phyloP scores from a whole-genome alignment of 768 basidiomycete genomes.

The Kwoniella sp. region DNA sequence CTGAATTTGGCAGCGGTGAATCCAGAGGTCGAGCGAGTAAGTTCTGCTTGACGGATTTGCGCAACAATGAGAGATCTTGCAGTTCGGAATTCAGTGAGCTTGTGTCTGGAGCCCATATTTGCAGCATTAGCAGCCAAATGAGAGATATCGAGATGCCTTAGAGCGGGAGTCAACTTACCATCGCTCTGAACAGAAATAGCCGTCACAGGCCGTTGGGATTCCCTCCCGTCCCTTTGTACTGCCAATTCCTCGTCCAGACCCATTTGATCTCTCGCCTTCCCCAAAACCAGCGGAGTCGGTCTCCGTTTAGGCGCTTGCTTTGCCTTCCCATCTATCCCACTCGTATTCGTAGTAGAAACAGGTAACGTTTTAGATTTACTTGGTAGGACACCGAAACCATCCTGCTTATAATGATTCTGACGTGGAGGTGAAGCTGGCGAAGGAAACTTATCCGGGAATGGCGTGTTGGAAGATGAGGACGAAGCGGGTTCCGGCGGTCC shows the following conservation, averaged over 20 bases:
- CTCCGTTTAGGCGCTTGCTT: slow-evolving; percentile 15
- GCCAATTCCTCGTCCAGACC: slow-evolving; percentile 29
- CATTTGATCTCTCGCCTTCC: slow-evolving; percentile 12
- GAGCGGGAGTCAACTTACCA: slow-evolving; percentile 5
- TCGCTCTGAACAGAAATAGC: slow-evolving; percentile 16
- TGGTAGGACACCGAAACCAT: not conserved
- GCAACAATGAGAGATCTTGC: slow-evolving; percentile 37
- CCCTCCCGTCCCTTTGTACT: slow-evolving; percentile 15
- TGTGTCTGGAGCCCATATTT: slow-evolving; percentile 6
- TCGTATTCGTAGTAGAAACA: not conserved
- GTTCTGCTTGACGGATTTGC: slow-evolving; percentile 36
- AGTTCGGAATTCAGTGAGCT: slow-evolving; percentile 33
- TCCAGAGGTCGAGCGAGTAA: slow-evolving; percentile 35
- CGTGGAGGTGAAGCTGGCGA: not conserved
- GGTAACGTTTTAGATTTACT: slow-evolving; percentile 6
- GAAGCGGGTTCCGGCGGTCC: slow-evolving; percentile 11
- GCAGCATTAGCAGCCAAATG: too few species aligned
- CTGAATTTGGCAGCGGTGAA: slow-evolving; percentile 30
- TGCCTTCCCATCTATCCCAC: slow-evolving; percentile 2
- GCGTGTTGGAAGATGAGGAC: slow-evolving; percentile 1
- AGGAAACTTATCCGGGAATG: not conserved
- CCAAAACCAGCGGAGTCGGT: slow-evolving; percentile 18
- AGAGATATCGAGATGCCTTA: not conserved
- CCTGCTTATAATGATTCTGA: not conserved
- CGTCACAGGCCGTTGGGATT: slow-evolving; percentile 5